These are phyloP conservation scores for Aspergillus taichungensis DNA, from an alignment of 495 filamentous ascomycete species.

Conservation along the genomic window DNA sequence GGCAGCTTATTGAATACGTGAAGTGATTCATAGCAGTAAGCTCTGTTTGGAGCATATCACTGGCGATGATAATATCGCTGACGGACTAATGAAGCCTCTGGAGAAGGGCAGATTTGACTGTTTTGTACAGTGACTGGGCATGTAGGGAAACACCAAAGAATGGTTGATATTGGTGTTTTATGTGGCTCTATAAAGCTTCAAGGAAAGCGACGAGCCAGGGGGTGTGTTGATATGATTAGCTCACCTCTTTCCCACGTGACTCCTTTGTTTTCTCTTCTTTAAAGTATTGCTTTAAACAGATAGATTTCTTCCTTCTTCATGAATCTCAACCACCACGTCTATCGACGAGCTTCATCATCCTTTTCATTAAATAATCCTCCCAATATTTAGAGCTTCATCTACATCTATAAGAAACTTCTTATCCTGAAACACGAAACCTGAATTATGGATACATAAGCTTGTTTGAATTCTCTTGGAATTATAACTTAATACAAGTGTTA, in stretches of 20 bases:
- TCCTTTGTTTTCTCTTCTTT: too few relatives aligned
- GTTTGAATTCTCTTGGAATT: background rate
- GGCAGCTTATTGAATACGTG: too few relatives aligned
- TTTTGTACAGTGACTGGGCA: background rate
- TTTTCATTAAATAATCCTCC: too few relatives aligned
- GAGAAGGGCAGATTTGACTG: constrained; percentile 1
- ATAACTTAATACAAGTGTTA: background rate
- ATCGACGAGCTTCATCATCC: too few relatives aligned
- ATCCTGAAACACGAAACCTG: too few relatives aligned
- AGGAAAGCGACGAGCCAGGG: background rate
- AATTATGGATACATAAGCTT: background rate
- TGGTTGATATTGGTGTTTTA: background rate
- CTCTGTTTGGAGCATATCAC: too few relatives aligned
- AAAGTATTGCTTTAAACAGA: too few relatives aligned
- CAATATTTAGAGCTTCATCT: background rate
- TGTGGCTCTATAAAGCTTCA: background rate
- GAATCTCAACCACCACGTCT: too few relatives aligned
- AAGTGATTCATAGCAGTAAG: too few relatives aligned
- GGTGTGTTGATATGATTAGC: background rate
- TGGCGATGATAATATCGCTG: too few relatives aligned
- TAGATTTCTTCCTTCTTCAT: too few relatives aligned
- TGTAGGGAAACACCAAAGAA: background rate
- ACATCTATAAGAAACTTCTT: background rate
- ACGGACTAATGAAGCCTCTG: background rate
- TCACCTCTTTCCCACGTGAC: background rate